Conservation (phyloP, 495 filamentous ascomycete genomes). For the Sordaria brevicollis region DNA sequence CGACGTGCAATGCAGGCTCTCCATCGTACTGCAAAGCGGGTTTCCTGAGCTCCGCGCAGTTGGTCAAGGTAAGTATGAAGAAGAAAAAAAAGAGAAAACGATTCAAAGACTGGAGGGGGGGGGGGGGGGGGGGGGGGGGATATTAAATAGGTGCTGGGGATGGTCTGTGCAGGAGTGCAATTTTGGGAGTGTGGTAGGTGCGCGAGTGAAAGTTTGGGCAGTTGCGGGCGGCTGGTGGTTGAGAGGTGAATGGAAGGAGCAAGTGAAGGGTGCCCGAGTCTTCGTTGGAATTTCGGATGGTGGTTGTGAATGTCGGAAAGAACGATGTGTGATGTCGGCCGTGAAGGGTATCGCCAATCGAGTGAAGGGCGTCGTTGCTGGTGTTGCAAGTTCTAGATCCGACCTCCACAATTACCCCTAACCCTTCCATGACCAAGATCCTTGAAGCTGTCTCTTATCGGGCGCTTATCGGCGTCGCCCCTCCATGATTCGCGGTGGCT, state of each 20-base stretch:
- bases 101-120: neutral
- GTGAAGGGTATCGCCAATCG: neutral
- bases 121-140: neutral
- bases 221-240: neutral
- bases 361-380: neutral
- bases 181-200: neutral
- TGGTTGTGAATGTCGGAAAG: neutral
- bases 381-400: neutral
- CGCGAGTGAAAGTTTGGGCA: neutral
- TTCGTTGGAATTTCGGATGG: neutral
- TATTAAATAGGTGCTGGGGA: neutral
- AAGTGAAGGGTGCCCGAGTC: neutral
- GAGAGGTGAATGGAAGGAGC: neutral
- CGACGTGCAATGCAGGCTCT: constrained; percentile 30
- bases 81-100: constrained; percentile 16
- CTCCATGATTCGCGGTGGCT: neutral
- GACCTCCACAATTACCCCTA: neutral
- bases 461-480: neutral
- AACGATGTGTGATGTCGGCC: neutral
- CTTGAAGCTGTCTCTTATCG: neutral
- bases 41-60: constrained; percentile 21
- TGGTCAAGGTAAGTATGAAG: constrained; percentile 32
- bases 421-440: neutral
- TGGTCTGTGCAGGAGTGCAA: constrained; percentile 16
- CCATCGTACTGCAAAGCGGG: constrained; percentile 10